Percentiles rank a stretch among this genome's conserved stretches.
Evolutionary conservation across 257 asterid genomes (phyloP).

Genomic region (Echites panduratus): DNA sequence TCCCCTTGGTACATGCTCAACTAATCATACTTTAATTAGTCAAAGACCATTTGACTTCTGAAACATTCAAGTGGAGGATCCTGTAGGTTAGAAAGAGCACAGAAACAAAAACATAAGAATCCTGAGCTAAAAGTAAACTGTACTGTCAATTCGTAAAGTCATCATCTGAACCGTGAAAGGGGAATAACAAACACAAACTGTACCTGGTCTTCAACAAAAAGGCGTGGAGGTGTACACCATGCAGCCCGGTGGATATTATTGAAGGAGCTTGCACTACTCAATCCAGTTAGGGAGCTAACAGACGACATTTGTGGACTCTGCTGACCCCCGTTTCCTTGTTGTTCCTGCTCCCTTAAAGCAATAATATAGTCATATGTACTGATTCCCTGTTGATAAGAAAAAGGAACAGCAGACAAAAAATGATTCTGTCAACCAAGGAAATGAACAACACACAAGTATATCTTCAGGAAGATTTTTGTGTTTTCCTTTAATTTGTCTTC

Average conservation of each 20-base stretch:
- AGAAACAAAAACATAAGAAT: not conserved
- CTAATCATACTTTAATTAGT: not conserved
- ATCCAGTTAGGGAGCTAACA: conserved; percentile 78
- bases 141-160: not conserved
- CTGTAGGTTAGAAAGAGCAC: not conserved
- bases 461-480: not conserved
- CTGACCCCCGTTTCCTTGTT: conserved; percentile 63
- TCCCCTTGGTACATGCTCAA: not conserved
- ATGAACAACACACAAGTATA: conserved; percentile 6
- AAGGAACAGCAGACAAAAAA: conserved; percentile 9
- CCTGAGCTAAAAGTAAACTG: not conserved
- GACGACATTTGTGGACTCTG: conserved; percentile 97
- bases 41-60: not conserved
- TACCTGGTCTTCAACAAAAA: conserved; percentile 97
- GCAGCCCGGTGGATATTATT: conserved; percentile 86
- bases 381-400: conserved; percentile 56
- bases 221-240: conserved; percentile 98
- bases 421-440: conserved; percentile 30
- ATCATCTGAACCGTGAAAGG: not conserved
- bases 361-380: conserved; percentile 97
- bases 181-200: not conserved
- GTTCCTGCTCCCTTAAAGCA: conserved; percentile 96
- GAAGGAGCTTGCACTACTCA: conserved; percentile 93
- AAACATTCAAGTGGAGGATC: not conserved
- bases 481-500: not conserved